Evolutionary conservation across 2,329 filamentous ascomycete genomes (phyloP).

Genomic region (Ophiostoma sp.): DNA sequence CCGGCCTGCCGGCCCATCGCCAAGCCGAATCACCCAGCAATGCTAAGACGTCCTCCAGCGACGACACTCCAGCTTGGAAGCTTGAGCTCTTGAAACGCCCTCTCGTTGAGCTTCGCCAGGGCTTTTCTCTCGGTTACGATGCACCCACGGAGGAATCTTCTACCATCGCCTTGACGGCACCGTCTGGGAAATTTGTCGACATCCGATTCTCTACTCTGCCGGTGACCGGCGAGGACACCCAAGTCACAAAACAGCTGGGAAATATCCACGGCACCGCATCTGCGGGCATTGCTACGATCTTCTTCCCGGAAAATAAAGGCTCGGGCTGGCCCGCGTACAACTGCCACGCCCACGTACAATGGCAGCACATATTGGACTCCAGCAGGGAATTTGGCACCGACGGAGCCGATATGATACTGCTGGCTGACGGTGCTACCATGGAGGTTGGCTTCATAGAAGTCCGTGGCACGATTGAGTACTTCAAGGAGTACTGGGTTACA

Average conservation of each 20-base stretch:
- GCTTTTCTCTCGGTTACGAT: conserved; percentile 4
- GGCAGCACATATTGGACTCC: neutral
- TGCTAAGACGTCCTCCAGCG: neutral
- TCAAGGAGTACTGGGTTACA: conserved; percentile 9
- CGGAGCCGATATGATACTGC: neutral
- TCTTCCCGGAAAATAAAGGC: neutral
- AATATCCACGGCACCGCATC: neutral
- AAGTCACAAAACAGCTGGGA: neutral
- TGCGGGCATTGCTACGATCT: neutral
- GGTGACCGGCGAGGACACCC: neutral
- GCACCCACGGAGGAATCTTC: neutral
- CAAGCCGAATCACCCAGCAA: too few species aligned
- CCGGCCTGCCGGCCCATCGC: too few species aligned
- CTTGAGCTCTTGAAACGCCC: neutral
- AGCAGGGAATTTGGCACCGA: neutral
- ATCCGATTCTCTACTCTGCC: neutral
- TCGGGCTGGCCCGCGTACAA: neutral
- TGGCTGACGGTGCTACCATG: neutral
- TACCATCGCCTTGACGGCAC: conserved; percentile 1
- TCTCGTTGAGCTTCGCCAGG: neutral
- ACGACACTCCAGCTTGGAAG: neutral
- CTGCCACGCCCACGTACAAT: neutral
- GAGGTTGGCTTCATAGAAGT: neutral
- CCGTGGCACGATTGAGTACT: neutral
- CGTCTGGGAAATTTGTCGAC: neutral